Evolutionary conservation across 257 asterid species (phyloP).

Genomic region (Lycium ferocissimum): DNA sequence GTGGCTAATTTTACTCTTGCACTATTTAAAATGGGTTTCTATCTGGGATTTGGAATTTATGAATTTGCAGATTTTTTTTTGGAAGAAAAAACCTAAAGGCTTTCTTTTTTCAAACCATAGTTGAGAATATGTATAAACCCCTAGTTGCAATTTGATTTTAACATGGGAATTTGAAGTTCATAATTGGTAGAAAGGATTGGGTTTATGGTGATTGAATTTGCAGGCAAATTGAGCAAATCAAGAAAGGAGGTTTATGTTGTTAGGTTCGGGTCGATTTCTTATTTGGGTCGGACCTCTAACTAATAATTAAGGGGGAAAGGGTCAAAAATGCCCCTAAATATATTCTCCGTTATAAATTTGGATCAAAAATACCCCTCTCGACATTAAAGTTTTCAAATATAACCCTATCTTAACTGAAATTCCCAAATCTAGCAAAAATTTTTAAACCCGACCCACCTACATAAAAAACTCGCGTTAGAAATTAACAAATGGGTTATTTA

Average conservation of each 20-base stretch:
- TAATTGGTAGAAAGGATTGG: neutral
- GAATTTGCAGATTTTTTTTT: conserved; percentile 71
- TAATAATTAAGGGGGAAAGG: too few species aligned
- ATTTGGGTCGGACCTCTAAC: neutral
- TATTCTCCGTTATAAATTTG: too few species aligned
- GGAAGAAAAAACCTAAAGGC: conserved; percentile 82
- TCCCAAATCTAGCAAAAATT: too few species aligned
- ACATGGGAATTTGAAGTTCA: neutral
- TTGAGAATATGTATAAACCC: neutral
- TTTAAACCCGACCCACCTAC: too few species aligned
- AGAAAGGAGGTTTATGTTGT: conserved; percentile 16
- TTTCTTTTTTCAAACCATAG: conserved; percentile 75
- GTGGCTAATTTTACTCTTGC: too few species aligned
- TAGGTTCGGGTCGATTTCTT: neutral
- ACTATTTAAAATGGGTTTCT: too few species aligned
- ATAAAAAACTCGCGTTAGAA: too few species aligned
- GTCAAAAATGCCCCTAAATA: too few species aligned
- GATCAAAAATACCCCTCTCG: too few species aligned
- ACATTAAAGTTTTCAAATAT: too few species aligned
- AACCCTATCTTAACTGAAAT: too few species aligned
- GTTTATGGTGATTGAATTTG: neutral
- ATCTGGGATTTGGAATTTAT: conserved; percentile 31
- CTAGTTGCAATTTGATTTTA: conserved; percentile 15
- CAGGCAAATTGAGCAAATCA: conserved; percentile 29
- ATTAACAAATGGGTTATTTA: too few species aligned